Percentiles rank a stretch among this genome's conserved stretches.
Conservation (phyloP, 2,329 filamentous ascomycete genomes). For the Verticillium tricorpus region DNA sequence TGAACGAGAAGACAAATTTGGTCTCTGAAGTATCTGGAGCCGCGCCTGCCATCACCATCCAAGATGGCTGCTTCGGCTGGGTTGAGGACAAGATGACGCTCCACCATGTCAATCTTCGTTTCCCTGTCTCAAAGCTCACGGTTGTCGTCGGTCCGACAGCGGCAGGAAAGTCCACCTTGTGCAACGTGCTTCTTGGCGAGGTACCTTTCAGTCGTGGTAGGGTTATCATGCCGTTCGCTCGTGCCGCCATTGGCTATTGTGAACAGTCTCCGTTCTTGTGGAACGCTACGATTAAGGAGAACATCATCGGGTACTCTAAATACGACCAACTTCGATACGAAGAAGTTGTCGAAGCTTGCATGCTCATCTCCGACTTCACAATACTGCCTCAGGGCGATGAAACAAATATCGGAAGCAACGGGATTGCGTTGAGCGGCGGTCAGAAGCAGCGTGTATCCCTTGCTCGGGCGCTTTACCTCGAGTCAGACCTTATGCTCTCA, state of each 20-base stretch:
- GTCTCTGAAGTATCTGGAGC: background rate
- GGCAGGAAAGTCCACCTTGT: conserved; percentile 35
- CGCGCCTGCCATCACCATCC: conserved; percentile 2
- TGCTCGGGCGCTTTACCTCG: conserved; percentile 18
- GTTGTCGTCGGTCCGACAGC: conserved; percentile 35
- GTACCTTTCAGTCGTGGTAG: conserved; percentile 16
- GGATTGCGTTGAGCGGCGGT: conserved; percentile 28
- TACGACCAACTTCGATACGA: conserved; percentile 16
- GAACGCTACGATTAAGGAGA: conserved; percentile 18
- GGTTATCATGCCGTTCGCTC: conserved; percentile 8
- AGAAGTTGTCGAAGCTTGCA: conserved; percentile 15
- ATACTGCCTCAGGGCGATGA: conserved; percentile 23
- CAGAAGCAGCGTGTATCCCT: conserved; percentile 25
- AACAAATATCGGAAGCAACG: conserved; percentile 25
- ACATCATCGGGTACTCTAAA: conserved; percentile 15
- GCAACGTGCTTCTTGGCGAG: conserved; percentile 30
- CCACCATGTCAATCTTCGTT: conserved; percentile 23
- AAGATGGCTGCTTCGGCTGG: conserved; percentile 27
- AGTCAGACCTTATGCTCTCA: conserved; percentile 19
- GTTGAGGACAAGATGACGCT: conserved; percentile 20
- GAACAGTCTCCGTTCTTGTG: conserved; percentile 23
- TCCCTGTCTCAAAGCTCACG: conserved; percentile 26
- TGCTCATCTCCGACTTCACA: conserved; percentile 12
- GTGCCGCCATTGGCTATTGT: conserved; percentile 23
- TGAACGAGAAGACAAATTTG: background rate